Base-by-base conservation (phyloP, 495 filamentous ascomycete species). In the Pseudoneurospora amorphoporcata region DNA sequence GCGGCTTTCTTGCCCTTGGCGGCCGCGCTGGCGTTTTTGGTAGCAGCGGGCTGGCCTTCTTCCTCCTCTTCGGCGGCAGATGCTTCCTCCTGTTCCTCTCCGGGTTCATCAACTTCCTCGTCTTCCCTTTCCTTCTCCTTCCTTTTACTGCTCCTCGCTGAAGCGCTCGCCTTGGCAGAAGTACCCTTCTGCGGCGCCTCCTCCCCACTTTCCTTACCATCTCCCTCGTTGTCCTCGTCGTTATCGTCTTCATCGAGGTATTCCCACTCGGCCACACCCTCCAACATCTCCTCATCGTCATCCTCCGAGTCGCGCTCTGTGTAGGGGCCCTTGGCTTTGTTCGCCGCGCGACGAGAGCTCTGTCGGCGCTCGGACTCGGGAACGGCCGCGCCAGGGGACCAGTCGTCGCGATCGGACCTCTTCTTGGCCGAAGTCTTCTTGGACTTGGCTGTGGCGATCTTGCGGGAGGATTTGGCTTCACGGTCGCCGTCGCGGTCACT, bases 281-380 rank as follows among this genome's bases (percentile, higher is more conserved):
- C 83, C 32, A 84, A 75, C 86, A 88, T 88, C 72, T 88, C 87
- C 78, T 87, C 83, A 42, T 88, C 88, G 68, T 87, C 86, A 40
- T 85, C 86, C 4, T 80, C 81, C 40, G 81, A 82, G 43, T 87
- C 87, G 61, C 85, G 81, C 76, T 88, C 86, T 7, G 83, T 82
- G 72, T 87, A 87, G 29, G 53, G 6, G 32, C 53, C 5, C 3
- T 3, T 65, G 3, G 80, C 80, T 29, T 76, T 77, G 68, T 79
- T 82, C 17, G 72, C 77, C 17, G 72, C 77, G n/a, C 80, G 80
- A 43, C 88, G 83, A 14, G 84, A 85, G 72, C 87, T 89, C 29
- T 86, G 86, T 29, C 87, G 81, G 69, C 88, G 83, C 53, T 86
- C 79, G 6, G 73, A 68, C 5, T 77, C 79, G 53, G 76, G 74